Evolutionary conservation across 768 basidiomycete genomes (phyloP).

Genomic region (Mycena albidolilacea): DNA sequence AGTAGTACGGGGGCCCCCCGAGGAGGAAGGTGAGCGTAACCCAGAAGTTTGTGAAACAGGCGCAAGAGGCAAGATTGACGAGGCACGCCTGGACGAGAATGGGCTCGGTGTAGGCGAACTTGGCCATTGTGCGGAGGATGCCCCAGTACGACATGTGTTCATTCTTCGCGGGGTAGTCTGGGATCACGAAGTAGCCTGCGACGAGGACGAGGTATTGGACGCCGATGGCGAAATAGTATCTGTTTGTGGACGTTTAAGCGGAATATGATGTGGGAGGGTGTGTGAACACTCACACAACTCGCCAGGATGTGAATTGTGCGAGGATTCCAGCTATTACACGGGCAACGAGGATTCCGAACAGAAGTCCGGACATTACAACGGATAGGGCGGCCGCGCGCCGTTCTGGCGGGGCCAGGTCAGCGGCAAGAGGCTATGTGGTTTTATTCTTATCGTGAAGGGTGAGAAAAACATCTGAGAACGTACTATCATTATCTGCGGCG

Average conservation of each 20-base stretch:
- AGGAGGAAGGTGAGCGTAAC: conserved; percentile 74
- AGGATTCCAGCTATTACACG: conserved; percentile 84
- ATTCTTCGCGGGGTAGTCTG: conserved; percentile 89
- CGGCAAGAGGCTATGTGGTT: conserved; percentile 65
- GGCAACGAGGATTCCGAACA: conserved; percentile 82
- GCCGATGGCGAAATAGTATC: conserved; percentile 83
- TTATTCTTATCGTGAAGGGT: not conserved
- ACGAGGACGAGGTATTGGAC: conserved; percentile 73
- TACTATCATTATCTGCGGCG: conserved; percentile 82
- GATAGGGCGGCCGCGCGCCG: conserved; percentile 83
- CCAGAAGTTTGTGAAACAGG: conserved; percentile 61
- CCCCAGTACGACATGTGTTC: conserved; percentile 70
- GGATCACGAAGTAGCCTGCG: conserved; percentile 76
- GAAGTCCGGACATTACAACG: conserved; percentile 76
- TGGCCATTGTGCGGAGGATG: conserved; percentile 71
- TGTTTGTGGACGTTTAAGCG: not conserved
- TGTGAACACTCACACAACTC: conserved; percentile 60
- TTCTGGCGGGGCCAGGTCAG: conserved; percentile 84
- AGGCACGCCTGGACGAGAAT: conserved; percentile 66
- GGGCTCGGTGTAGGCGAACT: conserved; percentile 71
- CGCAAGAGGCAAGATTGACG: conserved; percentile 62
- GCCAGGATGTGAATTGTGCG: conserved; percentile 79
- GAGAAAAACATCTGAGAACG: not conserved
- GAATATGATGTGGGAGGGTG: no score
- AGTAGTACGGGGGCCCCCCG: conserved; percentile 69